Conservation (phyloP, 2,329 filamentous ascomycete genomes). For the Trichophyton equinum region DNA sequence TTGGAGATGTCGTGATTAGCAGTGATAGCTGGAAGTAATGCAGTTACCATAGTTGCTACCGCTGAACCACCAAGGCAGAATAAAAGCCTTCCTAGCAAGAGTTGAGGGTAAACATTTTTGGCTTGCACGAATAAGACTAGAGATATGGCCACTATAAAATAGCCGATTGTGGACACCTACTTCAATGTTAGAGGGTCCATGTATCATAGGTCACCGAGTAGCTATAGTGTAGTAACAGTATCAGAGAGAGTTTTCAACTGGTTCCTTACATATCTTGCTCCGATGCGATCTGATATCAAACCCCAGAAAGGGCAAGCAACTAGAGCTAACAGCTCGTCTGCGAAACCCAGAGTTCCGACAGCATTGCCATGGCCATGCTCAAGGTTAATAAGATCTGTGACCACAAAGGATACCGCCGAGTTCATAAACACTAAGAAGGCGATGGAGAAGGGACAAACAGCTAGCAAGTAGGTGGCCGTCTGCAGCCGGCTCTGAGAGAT, state of each 20-base stretch:
- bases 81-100: conserved; percentile 69
- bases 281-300: conserved; percentile 38
- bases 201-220: conserved; percentile 5
- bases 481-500: conserved; percentile 48
- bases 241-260: background rate
- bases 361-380: conserved; percentile 46
- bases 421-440: conserved; percentile 55
- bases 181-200: background rate
- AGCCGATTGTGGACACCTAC: conserved; percentile 55
- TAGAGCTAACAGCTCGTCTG: conserved; percentile 38
- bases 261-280: conserved; percentile 33
- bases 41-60: conserved; percentile 94
- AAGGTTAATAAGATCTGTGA: conserved; percentile 49
- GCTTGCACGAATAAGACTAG: conserved; percentile 76
- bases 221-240: background rate
- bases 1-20: conserved; percentile 11
- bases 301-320: conserved; percentile 39
- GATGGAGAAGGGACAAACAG: conserved; percentile 52
- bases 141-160: conserved; percentile 64
- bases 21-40: conserved; percentile 66
- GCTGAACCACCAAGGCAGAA: conserved; percentile 92
- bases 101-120: conserved; percentile 72
- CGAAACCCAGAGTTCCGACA: conserved; percentile 43
- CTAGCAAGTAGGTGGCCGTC: conserved; percentile 47
- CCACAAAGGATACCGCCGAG: conserved; percentile 51